phyloP scores from a whole-genome alignment of 306 rosid species.

The Pyrus communis region DNA sequence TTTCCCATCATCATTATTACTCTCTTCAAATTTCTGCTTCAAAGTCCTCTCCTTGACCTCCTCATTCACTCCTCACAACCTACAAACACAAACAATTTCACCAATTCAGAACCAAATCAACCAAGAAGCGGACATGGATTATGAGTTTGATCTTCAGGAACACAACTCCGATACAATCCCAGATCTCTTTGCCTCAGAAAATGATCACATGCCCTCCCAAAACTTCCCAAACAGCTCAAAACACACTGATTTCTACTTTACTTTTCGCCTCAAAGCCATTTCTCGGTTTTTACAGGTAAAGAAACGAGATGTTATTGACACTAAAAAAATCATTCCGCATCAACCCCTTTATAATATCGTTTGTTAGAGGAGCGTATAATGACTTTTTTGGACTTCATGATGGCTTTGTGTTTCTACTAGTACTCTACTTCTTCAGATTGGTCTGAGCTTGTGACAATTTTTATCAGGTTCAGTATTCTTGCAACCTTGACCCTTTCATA shows the following conservation, averaged over 20 bases:
- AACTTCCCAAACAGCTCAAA: conserved; percentile 17
- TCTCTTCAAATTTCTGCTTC: conserved; percentile 31
- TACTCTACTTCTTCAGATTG: neutral
- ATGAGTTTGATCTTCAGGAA: conserved; percentile 53
- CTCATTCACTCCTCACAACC: conserved; percentile 10
- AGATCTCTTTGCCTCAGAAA: conserved; percentile 54
- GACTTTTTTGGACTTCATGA: neutral
- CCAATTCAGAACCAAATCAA: neutral
- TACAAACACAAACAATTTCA: neutral
- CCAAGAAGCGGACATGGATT: conserved; percentile 30
- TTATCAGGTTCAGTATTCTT: conserved; percentile 35
- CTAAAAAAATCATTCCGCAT: neutral
- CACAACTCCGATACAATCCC: conserved; percentile 26
- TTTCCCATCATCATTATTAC: conserved; percentile 43
- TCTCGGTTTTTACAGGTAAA: conserved; percentile 55
- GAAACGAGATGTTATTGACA: neutral
- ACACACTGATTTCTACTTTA: conserved; percentile 17
- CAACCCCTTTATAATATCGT: too few relatives aligned
- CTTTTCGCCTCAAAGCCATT: conserved; percentile 39
- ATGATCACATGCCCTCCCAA: conserved; percentile 43
- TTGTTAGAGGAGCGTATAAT: neutral
- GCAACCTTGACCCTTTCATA: conserved; percentile 47
- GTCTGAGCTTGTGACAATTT: neutral
- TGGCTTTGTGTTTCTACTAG: neutral
- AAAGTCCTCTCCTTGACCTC: conserved; percentile 24